A percentile compares a stretch with the other conserved stretches of the same genome.
Evolutionary conservation across 495 filamentous ascomycete genomes (phyloP).

Genomic region (Aspergillus cavernicola): DNA sequence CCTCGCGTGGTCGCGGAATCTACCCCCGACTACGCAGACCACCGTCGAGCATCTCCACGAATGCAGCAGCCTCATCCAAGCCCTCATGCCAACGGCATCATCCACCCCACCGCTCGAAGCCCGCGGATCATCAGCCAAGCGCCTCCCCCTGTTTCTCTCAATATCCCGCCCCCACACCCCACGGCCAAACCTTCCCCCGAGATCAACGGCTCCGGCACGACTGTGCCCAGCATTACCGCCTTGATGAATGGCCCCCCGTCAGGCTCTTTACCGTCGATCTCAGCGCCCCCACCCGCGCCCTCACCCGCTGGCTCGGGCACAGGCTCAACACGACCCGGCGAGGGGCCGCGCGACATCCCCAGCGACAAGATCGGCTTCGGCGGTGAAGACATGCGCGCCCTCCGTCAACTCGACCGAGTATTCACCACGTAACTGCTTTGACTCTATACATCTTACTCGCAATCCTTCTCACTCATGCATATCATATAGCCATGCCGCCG

Average conservation of each 20-base stretch:
- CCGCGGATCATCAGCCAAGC: constrained; percentile 33
- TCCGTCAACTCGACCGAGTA: constrained; percentile 60
- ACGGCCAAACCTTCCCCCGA: constrained; percentile 24
- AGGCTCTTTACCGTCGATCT: constrained; percentile 38
- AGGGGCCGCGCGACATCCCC: constrained; percentile 59
- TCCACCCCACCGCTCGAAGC: constrained; percentile 18
- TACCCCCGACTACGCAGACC: constrained; percentile 35
- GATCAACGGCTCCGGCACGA: constrained; percentile 26
- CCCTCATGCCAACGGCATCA: constrained; percentile 27
- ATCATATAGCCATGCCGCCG: too few species aligned
- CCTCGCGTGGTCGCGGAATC: constrained; percentile 33
- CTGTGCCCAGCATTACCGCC: constrained; percentile 50
- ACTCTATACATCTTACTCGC: neutral
- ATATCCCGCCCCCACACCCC: constrained; percentile 24
- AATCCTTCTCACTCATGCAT: neutral
- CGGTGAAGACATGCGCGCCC: constrained; percentile 61
- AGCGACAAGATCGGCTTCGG: constrained; percentile 59
- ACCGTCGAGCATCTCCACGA: constrained; percentile 38
- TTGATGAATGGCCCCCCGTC: constrained; percentile 48
- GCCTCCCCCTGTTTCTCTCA: constrained; percentile 22
- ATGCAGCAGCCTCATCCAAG: constrained; percentile 22
- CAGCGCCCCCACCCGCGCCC: constrained; percentile 7
- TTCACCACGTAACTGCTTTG: constrained; percentile 28
- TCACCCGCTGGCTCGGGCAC: constrained; percentile 15
- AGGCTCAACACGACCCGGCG: constrained; percentile 21